Conservation (phyloP, 202 grass and related monocot species). For the Hordeum pubiflorum region DNA sequence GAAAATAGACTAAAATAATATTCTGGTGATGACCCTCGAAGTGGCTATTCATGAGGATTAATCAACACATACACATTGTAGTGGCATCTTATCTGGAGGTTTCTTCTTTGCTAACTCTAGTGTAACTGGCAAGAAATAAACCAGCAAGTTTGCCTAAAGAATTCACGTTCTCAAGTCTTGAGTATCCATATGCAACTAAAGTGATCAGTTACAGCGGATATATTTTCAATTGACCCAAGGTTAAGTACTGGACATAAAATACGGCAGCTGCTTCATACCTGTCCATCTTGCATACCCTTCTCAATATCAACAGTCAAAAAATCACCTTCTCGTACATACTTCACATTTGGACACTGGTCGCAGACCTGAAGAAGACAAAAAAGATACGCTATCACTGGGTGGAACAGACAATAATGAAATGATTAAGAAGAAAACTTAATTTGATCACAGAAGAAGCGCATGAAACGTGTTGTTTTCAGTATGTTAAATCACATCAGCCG, state of each 20-base stretch:
- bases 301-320: conserved; percentile 99
- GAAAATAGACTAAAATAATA: background rate
- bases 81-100: background rate
- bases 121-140: background rate
- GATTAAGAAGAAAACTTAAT: background rate
- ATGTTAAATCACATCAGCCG: background rate
- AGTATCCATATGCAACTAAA: background rate
- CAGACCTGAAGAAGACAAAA: conserved; percentile 54
- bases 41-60: background rate
- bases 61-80: background rate
- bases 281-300: conserved; percentile 98
- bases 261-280: conserved; percentile 47
- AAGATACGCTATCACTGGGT: background rate
- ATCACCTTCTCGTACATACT: conserved; percentile 81
- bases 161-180: background rate
- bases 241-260: background rate
- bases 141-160: background rate
- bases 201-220: background rate
- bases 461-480: background rate
- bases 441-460: background rate
- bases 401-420: background rate
- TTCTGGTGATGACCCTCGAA: background rate
- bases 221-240: background rate
- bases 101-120: background rate
- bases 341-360: conserved; percentile 93